Evolutionary conservation across 495 filamentous ascomycete species (phyloP), one percentile per base, ranked within the genome.

Genomic region (Trichoderma gamsii): DNA sequence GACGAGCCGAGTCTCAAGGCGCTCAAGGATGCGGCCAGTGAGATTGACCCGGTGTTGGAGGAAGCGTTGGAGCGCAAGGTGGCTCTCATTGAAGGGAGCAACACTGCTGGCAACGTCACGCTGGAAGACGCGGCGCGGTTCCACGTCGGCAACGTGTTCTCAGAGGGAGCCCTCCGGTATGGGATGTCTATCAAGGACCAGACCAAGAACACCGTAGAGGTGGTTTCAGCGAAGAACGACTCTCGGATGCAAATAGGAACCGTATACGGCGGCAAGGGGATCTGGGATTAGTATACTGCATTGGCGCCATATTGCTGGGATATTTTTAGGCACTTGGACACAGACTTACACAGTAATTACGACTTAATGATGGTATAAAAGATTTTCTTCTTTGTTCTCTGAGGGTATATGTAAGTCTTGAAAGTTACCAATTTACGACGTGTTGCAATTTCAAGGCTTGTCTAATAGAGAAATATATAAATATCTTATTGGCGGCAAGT

Each of bases 1-100:
- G 68, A 69, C 51, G 68, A 69, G 64, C 65, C 51, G 21, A 67
- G 68, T 29, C 51, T 69, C 8, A 15, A n/a, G 29, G 51, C 65
- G 18, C 41, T 69, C 32, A 49, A 63, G 9, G 29, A 46, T 15
- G 68, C 68, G 8, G 63, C 68, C 18, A 15, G 12, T 18, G 51
- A 63, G 18, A 67, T 41, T 0, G 68, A 69, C n/a, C 5, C 9
- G 18, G 68, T 15, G n/a, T 23, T 69, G 38, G 2, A n/a, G 4
- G 21, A 63, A 13, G 63, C 44, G 9, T 44, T 41, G 65, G 16
- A 16, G 7, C 2, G 61, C 15, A 66, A 43, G 38, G 23, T 69
- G 7, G 21, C 29, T 15, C 12, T 4, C 8, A 32, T 15, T 13
- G 68, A 16, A 16, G 51, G 8, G 1, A 41, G n/a, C 2, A 69